Evolutionary conservation across 2,329 filamentous ascomycete species (phyloP).

Genomic region (Fusarium mexicanum): DNA sequence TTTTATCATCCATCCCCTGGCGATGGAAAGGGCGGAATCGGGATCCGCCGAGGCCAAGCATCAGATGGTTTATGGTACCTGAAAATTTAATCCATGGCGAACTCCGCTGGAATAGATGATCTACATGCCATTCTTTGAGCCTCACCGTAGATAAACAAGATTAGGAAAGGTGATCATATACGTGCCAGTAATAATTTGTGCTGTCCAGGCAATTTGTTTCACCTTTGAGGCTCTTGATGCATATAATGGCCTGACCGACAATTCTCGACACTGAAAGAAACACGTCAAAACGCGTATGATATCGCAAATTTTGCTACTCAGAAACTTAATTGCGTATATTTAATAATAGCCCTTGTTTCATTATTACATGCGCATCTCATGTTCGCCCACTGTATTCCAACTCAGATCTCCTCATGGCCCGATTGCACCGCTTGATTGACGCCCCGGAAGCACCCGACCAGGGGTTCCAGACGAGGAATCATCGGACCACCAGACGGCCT

Average conservation of each 20-base stretch:
- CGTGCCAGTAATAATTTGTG: neutral
- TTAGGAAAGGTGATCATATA: neutral
- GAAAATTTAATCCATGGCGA: neutral
- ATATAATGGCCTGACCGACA: neutral
- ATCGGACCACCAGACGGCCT: conserved; percentile 29
- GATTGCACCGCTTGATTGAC: conserved; percentile 11
- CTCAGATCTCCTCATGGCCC: conserved; percentile 7
- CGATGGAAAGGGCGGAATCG: neutral
- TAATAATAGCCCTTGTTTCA: neutral
- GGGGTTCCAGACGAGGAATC: conserved; percentile 5
- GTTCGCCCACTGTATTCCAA: conserved; percentile 2
- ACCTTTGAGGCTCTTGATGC: neutral
- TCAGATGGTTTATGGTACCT: conserved; percentile 24
- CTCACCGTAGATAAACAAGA: neutral
- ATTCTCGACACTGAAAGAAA: neutral
- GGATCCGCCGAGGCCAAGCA: conserved; percentile 13
- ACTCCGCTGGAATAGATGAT: neutral
- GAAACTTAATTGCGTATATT: neutral
- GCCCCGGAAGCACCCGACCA: conserved; percentile 27
- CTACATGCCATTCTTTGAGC: neutral
- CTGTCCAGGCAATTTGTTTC: neutral
- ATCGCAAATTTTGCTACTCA: neutral
- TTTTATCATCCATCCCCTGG: neutral
- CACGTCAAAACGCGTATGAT: neutral
- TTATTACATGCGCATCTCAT: neutral